Percentiles rank a stretch among this genome's conserved stretches.
Conservation (phyloP, 768 basidiomycete species). For the Agaricus bisporus region DNA sequence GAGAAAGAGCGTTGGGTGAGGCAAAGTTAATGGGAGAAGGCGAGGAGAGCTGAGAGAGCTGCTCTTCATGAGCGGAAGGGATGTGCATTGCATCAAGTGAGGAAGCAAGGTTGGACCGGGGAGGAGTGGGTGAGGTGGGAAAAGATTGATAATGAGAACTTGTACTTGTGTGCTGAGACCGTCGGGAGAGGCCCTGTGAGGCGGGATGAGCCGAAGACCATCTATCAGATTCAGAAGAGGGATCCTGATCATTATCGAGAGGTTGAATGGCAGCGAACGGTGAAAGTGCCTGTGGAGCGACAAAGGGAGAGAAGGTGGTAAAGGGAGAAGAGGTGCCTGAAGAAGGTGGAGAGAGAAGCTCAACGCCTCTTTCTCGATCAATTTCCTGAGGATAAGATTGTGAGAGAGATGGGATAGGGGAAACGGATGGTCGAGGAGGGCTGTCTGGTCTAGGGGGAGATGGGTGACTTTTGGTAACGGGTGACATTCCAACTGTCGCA, state of each 20-base stretch:
- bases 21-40: constrained; percentile 9
- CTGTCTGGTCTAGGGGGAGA: neutral
- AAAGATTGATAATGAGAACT: constrained; percentile 6
- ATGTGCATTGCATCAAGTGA: neutral
- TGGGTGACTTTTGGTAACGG: constrained; percentile 10
- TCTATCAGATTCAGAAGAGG: neutral
- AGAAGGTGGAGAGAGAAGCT: constrained; percentile 35
- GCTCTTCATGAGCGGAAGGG: neutral
- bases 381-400: constrained; percentile 37
- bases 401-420: constrained; percentile 31
- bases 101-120: neutral
- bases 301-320: constrained; percentile 10
- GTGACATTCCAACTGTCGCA: constrained; percentile 4
- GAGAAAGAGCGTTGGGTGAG: constrained; percentile 6
- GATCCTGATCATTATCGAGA: neutral
- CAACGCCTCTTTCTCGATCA: constrained; percentile 36
- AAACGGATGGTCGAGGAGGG: constrained; percentile 10
- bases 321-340: constrained; percentile 10
- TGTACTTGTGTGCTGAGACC: constrained; percentile 1
- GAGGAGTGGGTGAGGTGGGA: neutral
- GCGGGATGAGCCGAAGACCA: neutral
- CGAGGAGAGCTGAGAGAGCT: constrained; percentile 1
- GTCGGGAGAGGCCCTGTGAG: constrained; percentile 1
- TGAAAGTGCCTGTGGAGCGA: constrained; percentile 8
- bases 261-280: constrained; percentile 4